Evolutionary conservation across 768 basidiomycete genomes (phyloP).

Genomic region (Trametes elegans): DNA sequence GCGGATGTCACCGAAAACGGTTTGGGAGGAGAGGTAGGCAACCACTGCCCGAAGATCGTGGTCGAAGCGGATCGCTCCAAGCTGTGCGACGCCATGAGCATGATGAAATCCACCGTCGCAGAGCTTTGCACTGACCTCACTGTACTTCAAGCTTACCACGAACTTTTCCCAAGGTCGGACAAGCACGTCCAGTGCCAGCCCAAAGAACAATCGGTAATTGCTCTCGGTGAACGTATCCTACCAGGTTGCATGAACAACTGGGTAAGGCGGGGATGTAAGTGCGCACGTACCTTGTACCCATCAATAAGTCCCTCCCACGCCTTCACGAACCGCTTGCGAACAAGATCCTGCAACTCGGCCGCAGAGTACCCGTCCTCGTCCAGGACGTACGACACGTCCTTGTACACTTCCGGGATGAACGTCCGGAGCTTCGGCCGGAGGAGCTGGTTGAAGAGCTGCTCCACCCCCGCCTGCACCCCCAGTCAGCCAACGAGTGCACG

Average conservation of each 20-base stretch:
- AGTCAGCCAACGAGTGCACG: background rate
- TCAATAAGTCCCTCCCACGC: conserved; percentile 85
- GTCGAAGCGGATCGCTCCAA: conserved; percentile 92
- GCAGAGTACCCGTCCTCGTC: conserved; percentile 85
- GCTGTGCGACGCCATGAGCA: conserved; percentile 41
- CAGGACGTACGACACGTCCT: conserved; percentile 82
- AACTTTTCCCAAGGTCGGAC: conserved; percentile 97
- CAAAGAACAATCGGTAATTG: conserved; percentile 87
- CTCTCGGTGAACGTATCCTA: conserved; percentile 85
- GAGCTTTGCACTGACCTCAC: conserved; percentile 55
- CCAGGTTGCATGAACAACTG: background rate
- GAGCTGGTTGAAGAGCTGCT: conserved; percentile 94
- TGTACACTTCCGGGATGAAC: conserved; percentile 84
- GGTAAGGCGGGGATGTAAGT: background rate
- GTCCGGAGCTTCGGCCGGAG: conserved; percentile 84
- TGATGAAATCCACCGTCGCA: background rate
- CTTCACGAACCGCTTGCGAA: conserved; percentile 88
- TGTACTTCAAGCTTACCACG: conserved; percentile 75
- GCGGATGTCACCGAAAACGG: conserved; percentile 83
- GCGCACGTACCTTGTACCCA: conserved; percentile 70
- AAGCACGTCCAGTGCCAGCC: conserved; percentile 79
- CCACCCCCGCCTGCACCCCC: conserved; percentile 67
- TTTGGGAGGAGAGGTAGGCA: conserved; percentile 83
- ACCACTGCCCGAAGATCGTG: conserved; percentile 84
- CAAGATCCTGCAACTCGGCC: conserved; percentile 82